Evolutionary conservation across 75 land plant genomes (phyloP).

Genomic region (Selaginella tamariscina): DNA sequence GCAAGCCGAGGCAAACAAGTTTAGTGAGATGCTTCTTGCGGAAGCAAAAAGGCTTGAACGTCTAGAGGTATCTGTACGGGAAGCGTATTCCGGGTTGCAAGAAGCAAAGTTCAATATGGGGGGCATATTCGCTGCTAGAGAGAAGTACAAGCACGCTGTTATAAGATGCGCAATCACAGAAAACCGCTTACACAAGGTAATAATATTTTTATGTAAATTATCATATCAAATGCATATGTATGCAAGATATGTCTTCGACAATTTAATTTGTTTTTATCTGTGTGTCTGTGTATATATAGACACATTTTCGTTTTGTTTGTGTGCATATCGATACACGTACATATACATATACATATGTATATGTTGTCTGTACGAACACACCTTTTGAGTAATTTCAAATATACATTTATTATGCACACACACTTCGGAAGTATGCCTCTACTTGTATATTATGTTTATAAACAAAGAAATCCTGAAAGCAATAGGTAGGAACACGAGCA

Average conservation of each 20-base stretch:
- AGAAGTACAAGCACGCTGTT: slow-evolving; percentile 6
- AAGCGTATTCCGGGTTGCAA: not conserved
- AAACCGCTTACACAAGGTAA: slow-evolving; percentile 6
- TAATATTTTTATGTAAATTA: not conserved
- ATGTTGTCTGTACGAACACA: too few species aligned
- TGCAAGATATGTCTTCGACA: not conserved
- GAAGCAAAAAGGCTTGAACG: slow-evolving; percentile 3
- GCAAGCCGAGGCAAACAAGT: slow-evolving; percentile 7
- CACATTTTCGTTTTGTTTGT: not conserved
- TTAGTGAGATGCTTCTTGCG: not conserved
- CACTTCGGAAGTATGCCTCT: too few species aligned
- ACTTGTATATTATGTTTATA: too few species aligned
- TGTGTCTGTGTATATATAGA: not conserved
- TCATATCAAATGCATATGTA: not conserved
- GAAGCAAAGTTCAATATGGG: slow-evolving; percentile 3
- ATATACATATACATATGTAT: too few species aligned
- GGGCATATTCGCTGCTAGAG: not conserved
- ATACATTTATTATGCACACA: too few species aligned
- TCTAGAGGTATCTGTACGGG: not conserved
- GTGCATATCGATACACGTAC: too few species aligned
- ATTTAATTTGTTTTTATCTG: not conserved
- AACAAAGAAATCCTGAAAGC: too few species aligned
- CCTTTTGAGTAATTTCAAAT: too few species aligned
- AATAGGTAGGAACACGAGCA: too few species aligned
- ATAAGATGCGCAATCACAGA: not conserved